Evolutionary conservation across 2,329 filamentous ascomycete genomes (phyloP).

Genomic region (Phyllosticta ampelicida): DNA sequence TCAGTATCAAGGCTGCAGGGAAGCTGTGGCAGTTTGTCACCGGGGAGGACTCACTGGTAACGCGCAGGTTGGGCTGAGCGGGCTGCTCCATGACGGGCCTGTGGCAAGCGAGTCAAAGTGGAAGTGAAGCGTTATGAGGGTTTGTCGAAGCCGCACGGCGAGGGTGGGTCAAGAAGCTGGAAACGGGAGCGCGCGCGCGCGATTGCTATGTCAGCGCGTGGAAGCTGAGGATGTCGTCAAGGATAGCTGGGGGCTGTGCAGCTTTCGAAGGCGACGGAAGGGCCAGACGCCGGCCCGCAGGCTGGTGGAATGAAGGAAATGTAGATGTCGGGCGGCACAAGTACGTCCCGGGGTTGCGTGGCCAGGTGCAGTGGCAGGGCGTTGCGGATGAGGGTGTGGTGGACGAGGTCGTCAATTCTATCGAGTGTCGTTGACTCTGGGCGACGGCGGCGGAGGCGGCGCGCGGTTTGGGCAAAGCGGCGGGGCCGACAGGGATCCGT

Average conservation of each 20-base stretch:
- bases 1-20: conserved; percentile 16
- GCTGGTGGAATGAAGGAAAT: not conserved
- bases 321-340: not conserved
- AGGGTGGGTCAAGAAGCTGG: conserved; percentile 4
- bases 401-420: conserved; percentile 7
- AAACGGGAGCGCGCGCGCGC: conserved; percentile 5
- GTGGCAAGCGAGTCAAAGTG: not conserved
- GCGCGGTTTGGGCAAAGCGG: conserved; percentile 7
- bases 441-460: conserved; percentile 6
- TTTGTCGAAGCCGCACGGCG: not conserved
- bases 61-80: conserved; percentile 67
- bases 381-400: not conserved
- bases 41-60: conserved; percentile 62
- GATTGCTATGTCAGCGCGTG: conserved; percentile 10
- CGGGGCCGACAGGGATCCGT: not conserved
- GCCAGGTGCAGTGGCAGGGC: not conserved
- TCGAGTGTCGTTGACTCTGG: conserved; percentile 9
- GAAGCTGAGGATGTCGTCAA: conserved; percentile 10
- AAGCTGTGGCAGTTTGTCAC: conserved; percentile 5
- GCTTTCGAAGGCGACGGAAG: conserved; percentile 9
- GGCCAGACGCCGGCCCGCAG: conserved; percentile 11
- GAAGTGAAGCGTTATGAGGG: not conserved
- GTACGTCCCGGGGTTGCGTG: conserved; percentile 9
- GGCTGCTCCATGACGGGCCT: conserved; percentile 33
- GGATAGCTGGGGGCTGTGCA: conserved; percentile 11